Conservation (phyloP, 2,329 filamentous ascomycete genomes). For the Laburnicola sp. region DNA sequence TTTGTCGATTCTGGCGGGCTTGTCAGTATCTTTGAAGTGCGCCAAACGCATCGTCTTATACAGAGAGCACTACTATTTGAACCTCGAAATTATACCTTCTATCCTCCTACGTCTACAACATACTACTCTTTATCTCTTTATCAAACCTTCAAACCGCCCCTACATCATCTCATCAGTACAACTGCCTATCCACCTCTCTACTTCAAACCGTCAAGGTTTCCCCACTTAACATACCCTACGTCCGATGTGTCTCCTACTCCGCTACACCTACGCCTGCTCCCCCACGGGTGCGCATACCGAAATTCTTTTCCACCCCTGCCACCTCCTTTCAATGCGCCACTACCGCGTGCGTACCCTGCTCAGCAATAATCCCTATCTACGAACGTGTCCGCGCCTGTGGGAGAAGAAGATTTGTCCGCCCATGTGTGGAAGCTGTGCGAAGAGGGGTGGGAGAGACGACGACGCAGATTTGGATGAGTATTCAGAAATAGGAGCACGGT, state of each 20-base stretch:
- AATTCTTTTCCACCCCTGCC: conserved; percentile 22
- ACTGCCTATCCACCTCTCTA: neutral
- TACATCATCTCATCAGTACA: too few species aligned
- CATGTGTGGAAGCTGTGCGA: conserved; percentile 20
- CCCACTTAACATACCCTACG: too few species aligned
- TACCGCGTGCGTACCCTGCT: neutral
- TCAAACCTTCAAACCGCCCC: too few species aligned
- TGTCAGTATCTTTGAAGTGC: too few species aligned
- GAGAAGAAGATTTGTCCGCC: conserved; percentile 24
- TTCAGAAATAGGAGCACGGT: too few species aligned
- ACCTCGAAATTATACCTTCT: too few species aligned
- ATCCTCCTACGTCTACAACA: too few species aligned
- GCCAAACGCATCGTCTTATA: too few species aligned
- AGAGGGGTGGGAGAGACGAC: neutral
- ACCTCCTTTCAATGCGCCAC: conserved; percentile 1
- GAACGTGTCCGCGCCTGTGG: conserved; percentile 19
- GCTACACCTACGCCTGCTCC: conserved; percentile 22
- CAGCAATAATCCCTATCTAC: conserved; percentile 11
- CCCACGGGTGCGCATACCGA: conserved; percentile 13
- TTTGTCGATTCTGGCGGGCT: too few species aligned
- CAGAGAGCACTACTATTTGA: too few species aligned
- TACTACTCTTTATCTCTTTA: too few species aligned
- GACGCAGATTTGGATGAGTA: too few species aligned
- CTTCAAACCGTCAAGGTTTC: neutral
- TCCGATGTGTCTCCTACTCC: conserved; percentile 22